Conservation (phyloP, 306 rosid species). For the Gynostemma pentaphyllum region DNA sequence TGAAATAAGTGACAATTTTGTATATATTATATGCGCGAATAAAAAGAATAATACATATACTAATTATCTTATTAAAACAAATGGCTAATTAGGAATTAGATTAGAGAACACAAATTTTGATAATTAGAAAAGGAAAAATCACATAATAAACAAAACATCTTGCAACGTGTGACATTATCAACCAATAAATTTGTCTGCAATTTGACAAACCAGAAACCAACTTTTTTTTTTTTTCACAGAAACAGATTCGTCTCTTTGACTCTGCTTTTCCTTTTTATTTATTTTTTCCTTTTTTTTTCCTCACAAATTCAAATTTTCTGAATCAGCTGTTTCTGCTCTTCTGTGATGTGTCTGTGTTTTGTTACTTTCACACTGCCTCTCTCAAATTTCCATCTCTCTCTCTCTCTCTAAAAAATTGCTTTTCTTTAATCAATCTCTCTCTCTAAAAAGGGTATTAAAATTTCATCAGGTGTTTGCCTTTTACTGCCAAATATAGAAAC, state of each 20-base stretch:
- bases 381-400: not conserved
- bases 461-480: not conserved
- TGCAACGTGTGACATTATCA: constrained; percentile 72
- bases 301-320: constrained; percentile 4
- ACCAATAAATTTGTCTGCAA: constrained; percentile 40
- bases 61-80: too few relatives aligned
- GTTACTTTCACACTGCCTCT: constrained; percentile 9
- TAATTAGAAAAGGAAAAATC: constrained; percentile 28
- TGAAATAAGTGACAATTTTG: too few relatives aligned
- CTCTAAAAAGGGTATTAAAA: not conserved
- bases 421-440: not conserved
- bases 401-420: not conserved
- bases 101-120: not conserved
- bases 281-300: not conserved
- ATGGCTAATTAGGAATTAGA: not conserved
- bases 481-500: not conserved
- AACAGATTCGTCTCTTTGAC: constrained; percentile 8
- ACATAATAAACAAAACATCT: constrained; percentile 19
- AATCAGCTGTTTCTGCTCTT: not conserved
- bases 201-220: constrained; percentile 4
- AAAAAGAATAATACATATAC: too few relatives aligned
- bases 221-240: constrained; percentile 12
- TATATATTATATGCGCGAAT: too few relatives aligned
- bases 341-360: not conserved
- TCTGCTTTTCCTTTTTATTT: not conserved